Percentiles rank a stretch among this genome's conserved stretches.
Conservation (phyloP, 2,329 filamentous ascomycete species). For the Myriosclerotinia duriaeana region DNA sequence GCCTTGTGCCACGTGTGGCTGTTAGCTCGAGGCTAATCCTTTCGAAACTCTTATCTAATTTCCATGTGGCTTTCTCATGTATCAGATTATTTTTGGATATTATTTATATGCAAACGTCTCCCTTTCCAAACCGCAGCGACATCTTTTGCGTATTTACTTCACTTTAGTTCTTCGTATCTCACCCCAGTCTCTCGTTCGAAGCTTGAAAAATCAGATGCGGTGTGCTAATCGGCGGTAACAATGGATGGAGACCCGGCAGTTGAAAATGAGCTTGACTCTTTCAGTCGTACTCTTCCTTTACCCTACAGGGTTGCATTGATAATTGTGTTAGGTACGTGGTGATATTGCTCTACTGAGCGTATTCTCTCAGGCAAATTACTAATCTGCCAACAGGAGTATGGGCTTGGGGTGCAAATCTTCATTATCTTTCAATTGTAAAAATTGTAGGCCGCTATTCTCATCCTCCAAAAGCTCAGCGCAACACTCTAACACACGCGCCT, state of each 20-base stretch:
- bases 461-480: slow-evolving; percentile 16
- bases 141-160: neutral
- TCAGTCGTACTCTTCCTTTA: slow-evolving; percentile 82
- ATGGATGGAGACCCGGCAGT: slow-evolving; percentile 76
- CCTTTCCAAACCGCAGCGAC: neutral
- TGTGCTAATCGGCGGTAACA: slow-evolving; percentile 36
- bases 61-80: slow-evolving; percentile 13
- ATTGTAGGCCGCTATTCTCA: slow-evolving; percentile 55
- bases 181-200: slow-evolving; percentile 36
- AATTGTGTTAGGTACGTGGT: slow-evolving; percentile 71
- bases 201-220: slow-evolving; percentile 34
- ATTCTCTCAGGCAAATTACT: slow-evolving; percentile 22
- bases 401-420: slow-evolving; percentile 92
- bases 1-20: slow-evolving; percentile 18
- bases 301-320: slow-evolving; percentile 88
- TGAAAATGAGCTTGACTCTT: slow-evolving; percentile 73
- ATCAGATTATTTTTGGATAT: slow-evolving; percentile 18
- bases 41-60: neutral
- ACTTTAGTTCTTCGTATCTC: slow-evolving; percentile 24
- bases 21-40: slow-evolving; percentile 9
- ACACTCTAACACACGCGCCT: slow-evolving; percentile 29
- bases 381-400: slow-evolving; percentile 66
- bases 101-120: slow-evolving; percentile 4
- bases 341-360: slow-evolving; percentile 1
- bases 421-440: slow-evolving; percentile 74